phyloP scores from a whole-genome alignment of 2,329 filamentous ascomycete species.

The Diaporthe nobilis region DNA sequence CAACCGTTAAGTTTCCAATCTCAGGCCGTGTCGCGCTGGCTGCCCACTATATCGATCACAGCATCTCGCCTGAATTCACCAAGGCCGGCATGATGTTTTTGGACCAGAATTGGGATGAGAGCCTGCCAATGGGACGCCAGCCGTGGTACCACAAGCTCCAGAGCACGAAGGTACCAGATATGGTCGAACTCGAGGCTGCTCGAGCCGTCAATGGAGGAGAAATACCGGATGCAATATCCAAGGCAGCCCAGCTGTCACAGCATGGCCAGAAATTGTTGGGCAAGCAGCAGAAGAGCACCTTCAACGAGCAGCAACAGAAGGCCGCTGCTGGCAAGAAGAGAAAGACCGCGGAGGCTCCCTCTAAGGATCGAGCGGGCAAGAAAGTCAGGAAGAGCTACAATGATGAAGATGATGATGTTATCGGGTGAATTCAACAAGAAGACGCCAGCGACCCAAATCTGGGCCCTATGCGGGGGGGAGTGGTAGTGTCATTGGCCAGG shows the following conservation, averaged over 20 bases:
- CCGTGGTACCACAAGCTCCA: too few relatives aligned
- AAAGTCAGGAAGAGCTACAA: background rate
- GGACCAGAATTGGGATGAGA: background rate
- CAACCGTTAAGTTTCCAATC: background rate
- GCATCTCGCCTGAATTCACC: background rate
- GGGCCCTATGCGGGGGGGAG: background rate
- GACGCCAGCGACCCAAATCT: background rate
- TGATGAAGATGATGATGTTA: background rate
- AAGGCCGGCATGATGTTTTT: background rate
- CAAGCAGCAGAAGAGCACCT: background rate
- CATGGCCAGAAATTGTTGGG: too few relatives aligned
- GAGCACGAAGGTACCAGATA: too few relatives aligned
- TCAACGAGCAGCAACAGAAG: background rate
- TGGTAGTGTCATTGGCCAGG: background rate
- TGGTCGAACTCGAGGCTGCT: too few relatives aligned
- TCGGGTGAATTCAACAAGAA: background rate
- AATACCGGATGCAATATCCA: too few relatives aligned
- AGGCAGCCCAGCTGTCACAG: too few relatives aligned
- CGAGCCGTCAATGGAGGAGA: too few relatives aligned
- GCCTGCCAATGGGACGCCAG: too few relatives aligned
- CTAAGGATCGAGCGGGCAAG: background rate
- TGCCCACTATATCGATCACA: background rate
- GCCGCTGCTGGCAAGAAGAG: background rate
- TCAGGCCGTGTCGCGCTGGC: background rate
- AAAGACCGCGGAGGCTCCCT: too few relatives aligned